Conservation (phyloP, 805 yeast genomes). For the Candida pini region DNA sequence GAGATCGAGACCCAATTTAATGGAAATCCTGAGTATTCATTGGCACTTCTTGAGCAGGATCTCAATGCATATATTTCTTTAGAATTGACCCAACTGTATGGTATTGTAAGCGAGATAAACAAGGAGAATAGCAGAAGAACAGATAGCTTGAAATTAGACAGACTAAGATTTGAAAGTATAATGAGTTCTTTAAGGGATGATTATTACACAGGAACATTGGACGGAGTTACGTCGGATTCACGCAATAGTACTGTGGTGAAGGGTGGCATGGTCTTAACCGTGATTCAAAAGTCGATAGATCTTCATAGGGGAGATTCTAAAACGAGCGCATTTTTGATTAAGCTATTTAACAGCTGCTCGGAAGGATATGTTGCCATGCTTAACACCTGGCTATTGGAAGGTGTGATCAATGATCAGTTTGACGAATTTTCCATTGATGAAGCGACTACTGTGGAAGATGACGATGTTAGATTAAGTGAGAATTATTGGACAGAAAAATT, state of each 20-base stretch:
- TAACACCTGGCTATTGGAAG: slow-evolving; percentile 73
- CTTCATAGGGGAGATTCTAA: slow-evolving; percentile 60
- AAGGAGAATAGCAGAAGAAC: slow-evolving; percentile 38
- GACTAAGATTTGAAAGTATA: slow-evolving; percentile 26
- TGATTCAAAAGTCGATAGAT: slow-evolving; percentile 54
- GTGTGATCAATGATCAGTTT: slow-evolving; percentile 70
- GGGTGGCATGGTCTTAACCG: slow-evolving; percentile 70
- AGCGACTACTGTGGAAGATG: slow-evolving; percentile 6
- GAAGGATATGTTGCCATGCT: slow-evolving; percentile 60
- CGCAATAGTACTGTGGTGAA: slow-evolving; percentile 51
- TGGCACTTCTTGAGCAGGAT: slow-evolving; percentile 53
- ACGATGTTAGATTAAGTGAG: slow-evolving; percentile 32
- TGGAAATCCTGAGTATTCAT: slow-evolving; percentile 45
- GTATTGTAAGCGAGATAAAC: slow-evolving; percentile 48
- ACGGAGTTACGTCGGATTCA: slow-evolving; percentile 46
- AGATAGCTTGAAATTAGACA: slow-evolving; percentile 23
- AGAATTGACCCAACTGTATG: slow-evolving; percentile 51
- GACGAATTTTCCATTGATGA: slow-evolving; percentile 75
- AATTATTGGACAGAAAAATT: slow-evolving; percentile 73
- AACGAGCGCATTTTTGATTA: slow-evolving; percentile 45
- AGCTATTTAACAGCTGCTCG: slow-evolving; percentile 55
- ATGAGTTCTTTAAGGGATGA: slow-evolving; percentile 35
- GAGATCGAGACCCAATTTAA: slow-evolving; percentile 51
- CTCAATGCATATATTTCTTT: slow-evolving; percentile 30
- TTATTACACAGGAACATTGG: slow-evolving; percentile 40